Conservation (phyloP, 495 filamentous ascomycete species). For the Cladorrhinum samala region DNA sequence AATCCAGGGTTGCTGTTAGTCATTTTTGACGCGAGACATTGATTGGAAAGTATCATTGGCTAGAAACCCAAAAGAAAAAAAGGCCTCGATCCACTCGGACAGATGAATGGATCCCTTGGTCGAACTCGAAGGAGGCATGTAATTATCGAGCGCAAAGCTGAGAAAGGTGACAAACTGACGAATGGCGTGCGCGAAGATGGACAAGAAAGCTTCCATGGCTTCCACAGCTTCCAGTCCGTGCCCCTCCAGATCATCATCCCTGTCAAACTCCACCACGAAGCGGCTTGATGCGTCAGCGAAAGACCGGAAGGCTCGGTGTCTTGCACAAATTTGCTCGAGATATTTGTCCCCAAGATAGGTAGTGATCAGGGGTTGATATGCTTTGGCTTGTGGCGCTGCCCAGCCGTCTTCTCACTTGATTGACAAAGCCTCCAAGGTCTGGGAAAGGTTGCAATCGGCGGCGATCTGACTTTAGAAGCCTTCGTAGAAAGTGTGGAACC, state of each 20-base stretch:
- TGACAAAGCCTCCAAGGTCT: no score
- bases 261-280: neutral
- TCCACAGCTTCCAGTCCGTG: slow-evolving; percentile 14
- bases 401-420: no score
- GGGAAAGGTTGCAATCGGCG: slow-evolving; percentile 13
- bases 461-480: slow-evolving; percentile 16
- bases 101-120: no score
- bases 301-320: neutral
- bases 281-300: neutral
- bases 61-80: no score
- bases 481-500: slow-evolving; percentile 17
- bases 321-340: no score
- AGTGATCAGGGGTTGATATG: no score
- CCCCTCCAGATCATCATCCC: neutral
- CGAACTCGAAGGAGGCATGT: no score
- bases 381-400: no score
- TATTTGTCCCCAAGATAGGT: neutral
- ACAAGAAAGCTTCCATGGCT: slow-evolving; percentile 2
- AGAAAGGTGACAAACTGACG: neutral
- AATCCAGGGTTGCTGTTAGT: no score
- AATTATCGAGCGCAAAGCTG: neutral
- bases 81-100: no score
- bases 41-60: no score
- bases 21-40: no score
- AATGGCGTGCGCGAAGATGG: neutral